phyloP scores from a whole-genome alignment of 495 filamentous ascomycete species.

The Tuber magnatum region DNA sequence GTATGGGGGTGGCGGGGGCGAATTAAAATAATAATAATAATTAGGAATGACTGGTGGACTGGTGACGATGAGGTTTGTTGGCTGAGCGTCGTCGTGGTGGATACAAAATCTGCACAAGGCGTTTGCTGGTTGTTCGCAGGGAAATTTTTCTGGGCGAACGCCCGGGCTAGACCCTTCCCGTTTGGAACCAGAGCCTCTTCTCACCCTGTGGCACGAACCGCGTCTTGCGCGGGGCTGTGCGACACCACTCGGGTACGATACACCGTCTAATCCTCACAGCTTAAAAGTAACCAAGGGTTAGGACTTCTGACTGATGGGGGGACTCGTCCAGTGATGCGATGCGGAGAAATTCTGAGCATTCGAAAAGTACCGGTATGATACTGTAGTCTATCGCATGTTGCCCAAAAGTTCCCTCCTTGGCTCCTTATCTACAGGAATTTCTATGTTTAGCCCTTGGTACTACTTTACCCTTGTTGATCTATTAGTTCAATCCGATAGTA shows the following conservation, averaged over 20 bases:
- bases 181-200: not conserved
- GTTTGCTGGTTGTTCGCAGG: not conserved
- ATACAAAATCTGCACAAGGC: not conserved
- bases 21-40: constrained; percentile 7
- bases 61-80: constrained; percentile 8
- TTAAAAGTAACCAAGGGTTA: not conserved
- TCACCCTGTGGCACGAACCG: not conserved
- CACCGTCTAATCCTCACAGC: not conserved
- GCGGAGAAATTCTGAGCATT: not conserved
- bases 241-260: too few relatives aligned
- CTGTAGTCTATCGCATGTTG: not conserved
- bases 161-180: not conserved
- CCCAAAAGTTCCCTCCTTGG: not conserved
- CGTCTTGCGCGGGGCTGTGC: not conserved
- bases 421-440: not conserved
- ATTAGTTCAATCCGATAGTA: not conserved
- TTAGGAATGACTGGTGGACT: constrained; percentile 15
- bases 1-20: constrained; percentile 11
- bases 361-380: not conserved
- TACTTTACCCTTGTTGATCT: not conserved
- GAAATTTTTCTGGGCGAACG: constrained; percentile 15
- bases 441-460: not conserved
- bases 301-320: not conserved
- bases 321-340: not conserved
- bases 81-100: not conserved